Evolutionary conservation across 2,329 filamentous ascomycete species (phyloP).

Genomic region (Aspergillus pseudoviridinutans): DNA sequence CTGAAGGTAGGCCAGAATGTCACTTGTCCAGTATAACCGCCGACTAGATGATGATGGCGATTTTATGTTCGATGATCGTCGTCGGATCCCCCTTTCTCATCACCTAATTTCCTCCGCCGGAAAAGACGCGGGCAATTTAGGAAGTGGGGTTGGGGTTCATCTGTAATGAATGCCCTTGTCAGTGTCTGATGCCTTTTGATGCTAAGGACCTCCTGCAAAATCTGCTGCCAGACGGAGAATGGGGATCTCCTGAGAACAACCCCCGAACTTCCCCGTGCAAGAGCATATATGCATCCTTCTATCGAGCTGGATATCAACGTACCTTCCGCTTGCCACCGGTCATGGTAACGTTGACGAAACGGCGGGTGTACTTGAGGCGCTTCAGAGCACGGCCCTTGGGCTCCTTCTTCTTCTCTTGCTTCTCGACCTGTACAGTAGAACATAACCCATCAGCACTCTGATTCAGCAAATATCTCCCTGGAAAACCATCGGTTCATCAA

Average conservation of each 20-base stretch:
- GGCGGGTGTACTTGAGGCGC: slow-evolving; percentile 92
- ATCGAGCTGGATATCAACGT: slow-evolving; percentile 21
- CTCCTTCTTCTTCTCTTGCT: slow-evolving; percentile 82
- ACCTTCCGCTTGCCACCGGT: slow-evolving; percentile 99
- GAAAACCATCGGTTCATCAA: background rate
- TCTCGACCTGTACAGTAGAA: slow-evolving; percentile 14
- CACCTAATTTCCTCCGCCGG: slow-evolving; percentile 4
- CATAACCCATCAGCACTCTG: slow-evolving; percentile 6
- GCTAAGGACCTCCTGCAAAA: background rate
- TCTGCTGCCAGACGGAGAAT: background rate
- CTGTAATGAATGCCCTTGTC: slow-evolving; percentile 38
- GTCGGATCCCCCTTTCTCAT: background rate
- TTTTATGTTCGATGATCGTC: background rate
- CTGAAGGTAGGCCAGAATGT: background rate
- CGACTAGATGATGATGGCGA: slow-evolving; percentile 1
- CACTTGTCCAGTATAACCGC: background rate
- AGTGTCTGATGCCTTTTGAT: slow-evolving; percentile 5
- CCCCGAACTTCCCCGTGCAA: background rate
- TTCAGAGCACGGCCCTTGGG: slow-evolving; percentile 98
- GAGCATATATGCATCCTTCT: background rate
- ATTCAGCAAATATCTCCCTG: background rate
- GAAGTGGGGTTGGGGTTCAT: slow-evolving; percentile 84
- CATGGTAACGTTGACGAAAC: slow-evolving; percentile 97
- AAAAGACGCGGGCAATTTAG: slow-evolving; percentile 43
- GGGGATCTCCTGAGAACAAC: too few relatives aligned